Percentiles rank a stretch among this genome's conserved stretches.
Conservation (phyloP, 2,329 filamentous ascomycete species). For the Ambrosiella cleistominuta region DNA sequence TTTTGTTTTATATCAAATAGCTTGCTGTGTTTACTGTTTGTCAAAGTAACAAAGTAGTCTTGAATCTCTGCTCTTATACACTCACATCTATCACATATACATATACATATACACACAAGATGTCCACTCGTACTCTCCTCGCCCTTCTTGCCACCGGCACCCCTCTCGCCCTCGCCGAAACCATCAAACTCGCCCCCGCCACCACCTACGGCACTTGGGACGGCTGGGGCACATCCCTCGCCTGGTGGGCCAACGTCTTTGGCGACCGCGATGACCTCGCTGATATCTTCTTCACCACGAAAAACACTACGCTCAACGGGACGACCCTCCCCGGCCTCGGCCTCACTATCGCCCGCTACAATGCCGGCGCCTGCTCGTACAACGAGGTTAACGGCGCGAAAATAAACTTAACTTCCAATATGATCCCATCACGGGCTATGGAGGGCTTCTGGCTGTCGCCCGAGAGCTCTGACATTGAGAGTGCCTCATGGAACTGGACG, state of each 20-base stretch:
- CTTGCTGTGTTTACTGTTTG: neutral
- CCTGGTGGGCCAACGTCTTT: constrained; percentile 27
- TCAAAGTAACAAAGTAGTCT: constrained; percentile 1
- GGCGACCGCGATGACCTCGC: constrained; percentile 25
- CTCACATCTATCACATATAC: neutral
- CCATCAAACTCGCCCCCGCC: constrained; percentile 8
- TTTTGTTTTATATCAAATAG: neutral
- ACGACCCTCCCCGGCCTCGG: constrained; percentile 22
- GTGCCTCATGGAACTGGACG: constrained; percentile 24
- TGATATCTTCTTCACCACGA: constrained; percentile 24
- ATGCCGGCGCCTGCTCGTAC: constrained; percentile 24
- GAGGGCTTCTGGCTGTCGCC: constrained; percentile 26
- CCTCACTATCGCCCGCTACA: constrained; percentile 27
- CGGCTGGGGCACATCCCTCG: constrained; percentile 26
- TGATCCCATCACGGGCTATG: constrained; percentile 23
- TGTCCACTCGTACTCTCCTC: constrained; percentile 9
- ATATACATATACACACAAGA: neutral
- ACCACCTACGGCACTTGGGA: constrained; percentile 25
- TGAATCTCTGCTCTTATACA: neutral
- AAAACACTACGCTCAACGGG: constrained; percentile 18
- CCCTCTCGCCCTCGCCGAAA: constrained; percentile 1
- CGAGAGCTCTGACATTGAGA: constrained; percentile 19
- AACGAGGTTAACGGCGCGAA: constrained; percentile 20
- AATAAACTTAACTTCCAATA: constrained; percentile 23
- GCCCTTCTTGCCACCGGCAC: constrained; percentile 7